A percentile compares a stretch with the other conserved stretches of the same genome.
phyloP scores from a whole-genome alignment of 768 basidiomycete species.

The Leccinum subtestaceum region DNA sequence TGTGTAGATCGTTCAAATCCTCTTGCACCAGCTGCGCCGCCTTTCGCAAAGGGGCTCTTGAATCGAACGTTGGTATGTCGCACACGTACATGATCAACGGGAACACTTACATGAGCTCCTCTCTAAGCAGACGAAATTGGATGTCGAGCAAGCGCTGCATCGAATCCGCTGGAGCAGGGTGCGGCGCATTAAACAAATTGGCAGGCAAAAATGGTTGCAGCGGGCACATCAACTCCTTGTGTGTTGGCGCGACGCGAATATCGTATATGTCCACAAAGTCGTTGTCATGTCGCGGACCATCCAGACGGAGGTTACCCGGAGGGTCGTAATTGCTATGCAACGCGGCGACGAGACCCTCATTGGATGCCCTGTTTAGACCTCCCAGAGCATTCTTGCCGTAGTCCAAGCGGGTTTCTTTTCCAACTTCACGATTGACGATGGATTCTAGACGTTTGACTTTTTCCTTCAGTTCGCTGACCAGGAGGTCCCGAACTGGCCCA shows the following conservation, averaged over 20 bases:
- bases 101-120: constrained; percentile 60
- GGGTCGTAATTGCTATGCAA: constrained; percentile 46
- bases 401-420: constrained; percentile 29
- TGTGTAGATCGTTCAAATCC: constrained; percentile 35
- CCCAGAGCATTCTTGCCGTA: constrained; percentile 4
- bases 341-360: constrained; percentile 39
- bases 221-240: constrained; percentile 54
- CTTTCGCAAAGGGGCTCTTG: constrained; percentile 51
- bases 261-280: constrained; percentile 52
- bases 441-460: constrained; percentile 33
- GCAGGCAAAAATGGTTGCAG: constrained; percentile 58
- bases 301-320: constrained; percentile 48
- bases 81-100: background rate
- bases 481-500: constrained; percentile 35
- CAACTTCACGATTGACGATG: constrained; percentile 53
- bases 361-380: constrained; percentile 2
- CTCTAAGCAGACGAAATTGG: constrained; percentile 72
- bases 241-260: constrained; percentile 70
- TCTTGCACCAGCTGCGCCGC: constrained; percentile 48
- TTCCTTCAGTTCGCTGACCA: constrained; percentile 31
- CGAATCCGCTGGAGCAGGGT: constrained; percentile 51
- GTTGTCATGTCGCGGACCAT: constrained; percentile 67
- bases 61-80: background rate
- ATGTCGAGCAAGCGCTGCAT: constrained; percentile 70
- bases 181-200: constrained; percentile 57